phyloP scores from a whole-genome alignment of 225 moss, liverwort and hornwort species.

The Marchantia paleacea region DNA sequence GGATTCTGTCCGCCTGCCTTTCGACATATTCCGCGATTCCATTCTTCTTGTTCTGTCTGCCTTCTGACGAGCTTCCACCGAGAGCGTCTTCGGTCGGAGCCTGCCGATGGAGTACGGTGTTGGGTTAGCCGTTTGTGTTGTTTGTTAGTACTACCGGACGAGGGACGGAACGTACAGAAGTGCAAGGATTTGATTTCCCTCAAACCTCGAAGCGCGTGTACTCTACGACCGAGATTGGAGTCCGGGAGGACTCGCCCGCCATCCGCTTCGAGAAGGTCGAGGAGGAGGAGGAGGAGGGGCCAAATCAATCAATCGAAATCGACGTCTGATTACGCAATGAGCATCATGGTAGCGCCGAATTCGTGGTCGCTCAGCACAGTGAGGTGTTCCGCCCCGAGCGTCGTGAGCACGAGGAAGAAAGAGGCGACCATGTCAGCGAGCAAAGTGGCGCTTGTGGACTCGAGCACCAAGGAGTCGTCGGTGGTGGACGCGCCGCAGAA shows the following conservation, averaged over 20 bases:
- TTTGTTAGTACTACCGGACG: no score
- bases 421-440: constrained; percentile 18
- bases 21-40: not conserved
- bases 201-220: no score
- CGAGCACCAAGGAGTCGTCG: not conserved
- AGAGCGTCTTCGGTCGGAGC: no score
- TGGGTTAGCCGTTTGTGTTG: no score
- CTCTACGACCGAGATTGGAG: not conserved
- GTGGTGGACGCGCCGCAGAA: not conserved
- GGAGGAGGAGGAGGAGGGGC: not conserved
- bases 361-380: constrained; percentile 5
- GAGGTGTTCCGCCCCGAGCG: constrained; percentile 27
- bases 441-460: constrained; percentile 20
- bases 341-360: not conserved
- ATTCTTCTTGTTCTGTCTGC: not conserved
- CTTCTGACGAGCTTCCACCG: no score
- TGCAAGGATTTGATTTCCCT: no score
- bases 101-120: no score
- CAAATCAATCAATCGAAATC: not conserved
- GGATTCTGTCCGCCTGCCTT: not conserved
- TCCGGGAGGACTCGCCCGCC: not conserved
- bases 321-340: not conserved
- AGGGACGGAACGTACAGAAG: no score
- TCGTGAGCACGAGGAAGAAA: constrained; percentile 8
- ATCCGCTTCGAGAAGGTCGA: not conserved